Evolutionary conservation across 83 land plant species (phyloP), one percentile per base, ranked within the genome.

Genomic region (Diphasiastrum complanatum): DNA sequence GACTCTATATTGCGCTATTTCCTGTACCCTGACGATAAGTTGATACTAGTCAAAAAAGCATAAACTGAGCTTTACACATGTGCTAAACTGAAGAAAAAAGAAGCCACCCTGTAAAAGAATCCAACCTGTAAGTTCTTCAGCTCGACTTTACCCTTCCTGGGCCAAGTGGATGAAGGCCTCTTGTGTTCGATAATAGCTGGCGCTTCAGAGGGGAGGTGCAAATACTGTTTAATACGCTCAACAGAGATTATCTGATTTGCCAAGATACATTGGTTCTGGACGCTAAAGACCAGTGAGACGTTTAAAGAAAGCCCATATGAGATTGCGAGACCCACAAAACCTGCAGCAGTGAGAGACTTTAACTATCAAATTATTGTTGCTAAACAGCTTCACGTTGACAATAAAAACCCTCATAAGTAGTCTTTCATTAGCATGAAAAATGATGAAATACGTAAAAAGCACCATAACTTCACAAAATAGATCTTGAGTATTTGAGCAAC

Each of bases 311-410:
- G 75, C 22, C 84, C 95, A 67, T 84, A 88, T 0, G 85, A 63
- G 54, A 84, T 49, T 16, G 86, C 83, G 84, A 88, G 63, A 14
- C 95, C 89, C 29, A 76, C 73, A 69, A 84, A 82, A 6, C 89
- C 95, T 88, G 82, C 69, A 67, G n/a, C 12, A 36, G 22, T 4
- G 56, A 3, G 12, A 20, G 22, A 20, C 6, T 36, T 5, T 23
- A 28, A 26, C 5, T 10, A 55, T 24, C 16, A 5, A 26, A 5
- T 55, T 12, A 55, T 6, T 5, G 24, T 55, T 55, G 59, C 24
- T 5, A 8, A 4, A 8, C 24, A 4, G 26, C 16, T 12, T 55
- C 19, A 49, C 51, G 23, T 5, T 18, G n/a, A 5, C n/a, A 6
- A 49, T 49, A 49, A 18, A 18, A 8, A 6, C 5, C 6, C 8